Conservation (phyloP, 2,329 filamentous ascomycete genomes). For the Aplosporella prunicola region DNA sequence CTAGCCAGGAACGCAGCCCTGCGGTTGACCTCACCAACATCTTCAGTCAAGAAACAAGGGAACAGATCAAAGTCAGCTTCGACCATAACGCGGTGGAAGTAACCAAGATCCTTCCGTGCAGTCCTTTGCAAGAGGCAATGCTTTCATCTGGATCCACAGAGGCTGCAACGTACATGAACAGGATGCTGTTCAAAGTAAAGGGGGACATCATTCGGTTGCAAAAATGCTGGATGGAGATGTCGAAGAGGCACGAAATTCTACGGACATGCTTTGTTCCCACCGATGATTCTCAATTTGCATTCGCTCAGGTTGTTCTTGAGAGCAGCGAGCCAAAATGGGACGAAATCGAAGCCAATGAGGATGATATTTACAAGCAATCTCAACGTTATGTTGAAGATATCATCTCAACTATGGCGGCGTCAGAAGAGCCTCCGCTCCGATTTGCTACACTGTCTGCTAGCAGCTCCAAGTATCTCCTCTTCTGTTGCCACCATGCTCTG, state of each 20-base stretch:
- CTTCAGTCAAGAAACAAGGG: conserved; percentile 12
- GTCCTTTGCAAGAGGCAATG: conserved; percentile 83
- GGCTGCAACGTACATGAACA: conserved; percentile 59
- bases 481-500: conserved; percentile 67
- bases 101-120: conserved; percentile 63
- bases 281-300: conserved; percentile 49
- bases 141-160: conserved; percentile 47
- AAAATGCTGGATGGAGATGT: conserved; percentile 53
- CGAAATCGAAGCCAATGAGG: conserved; percentile 11
- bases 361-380: conserved; percentile 28
- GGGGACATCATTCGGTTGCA: conserved; percentile 44
- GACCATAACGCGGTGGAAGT: conserved; percentile 28
- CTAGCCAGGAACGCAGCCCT: background rate
- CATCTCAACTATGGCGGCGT: conserved; percentile 41
- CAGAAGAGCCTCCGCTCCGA: conserved; percentile 25
- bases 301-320: conserved; percentile 61
- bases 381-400: conserved; percentile 31
- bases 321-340: conserved; percentile 37
- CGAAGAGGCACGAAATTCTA: conserved; percentile 62
- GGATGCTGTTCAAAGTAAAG: conserved; percentile 53
- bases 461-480: conserved; percentile 27
- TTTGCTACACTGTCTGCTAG: conserved; percentile 20
- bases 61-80: conserved; percentile 18
- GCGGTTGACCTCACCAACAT: conserved; percentile 9
- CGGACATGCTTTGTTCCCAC: conserved; percentile 67